phyloP scores from a whole-genome alignment of 768 basidiomycete genomes.

The Clavaria fumosa region DNA sequence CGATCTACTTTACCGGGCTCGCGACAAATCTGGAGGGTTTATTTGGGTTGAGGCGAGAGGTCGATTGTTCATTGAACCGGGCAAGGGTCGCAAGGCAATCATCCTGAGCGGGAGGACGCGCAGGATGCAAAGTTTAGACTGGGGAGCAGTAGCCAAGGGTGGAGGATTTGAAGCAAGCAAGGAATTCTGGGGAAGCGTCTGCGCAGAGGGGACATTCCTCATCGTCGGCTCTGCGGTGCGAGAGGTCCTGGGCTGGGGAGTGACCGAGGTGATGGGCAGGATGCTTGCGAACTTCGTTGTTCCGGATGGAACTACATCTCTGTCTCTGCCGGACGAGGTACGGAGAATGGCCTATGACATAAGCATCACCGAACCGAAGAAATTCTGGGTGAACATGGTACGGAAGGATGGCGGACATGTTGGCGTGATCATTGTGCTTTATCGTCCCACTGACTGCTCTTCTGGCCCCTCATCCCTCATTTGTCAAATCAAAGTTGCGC shows the following conservation, averaged over 20 bases:
- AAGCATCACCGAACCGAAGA: slow-evolving; percentile 10
- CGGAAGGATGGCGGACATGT: slow-evolving; percentile 23
- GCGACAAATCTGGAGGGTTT: slow-evolving; percentile 45
- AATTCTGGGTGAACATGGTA: slow-evolving; percentile 22
- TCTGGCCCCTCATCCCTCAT: slow-evolving; percentile 18
- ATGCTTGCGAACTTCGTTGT: slow-evolving; percentile 25
- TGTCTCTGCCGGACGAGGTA: slow-evolving; percentile 13
- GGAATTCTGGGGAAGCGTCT: slow-evolving; percentile 43
- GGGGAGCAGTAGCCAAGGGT: slow-evolving; percentile 38
- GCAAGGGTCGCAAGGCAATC: slow-evolving; percentile 90
- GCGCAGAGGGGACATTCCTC: slow-evolving; percentile 31
- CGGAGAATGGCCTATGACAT: slow-evolving; percentile 14
- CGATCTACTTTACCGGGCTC: slow-evolving; percentile 75
- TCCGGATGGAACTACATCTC: slow-evolving; percentile 14
- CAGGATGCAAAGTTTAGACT: slow-evolving; percentile 45
- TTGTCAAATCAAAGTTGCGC: slow-evolving; percentile 23
- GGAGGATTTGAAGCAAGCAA: slow-evolving; percentile 25
- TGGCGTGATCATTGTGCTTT: slow-evolving; percentile 16
- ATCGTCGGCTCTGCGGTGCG: slow-evolving; percentile 33
- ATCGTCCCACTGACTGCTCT: slow-evolving; percentile 5
- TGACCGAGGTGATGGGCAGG: slow-evolving; percentile 37
- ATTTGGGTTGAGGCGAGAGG: slow-evolving; percentile 91
- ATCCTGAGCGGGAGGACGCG: slow-evolving; percentile 72
- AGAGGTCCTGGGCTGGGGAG: slow-evolving; percentile 53
- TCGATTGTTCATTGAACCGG: slow-evolving; percentile 77